Conservation (phyloP, 768 basidiomycete genomes). For the Xerocomus potaroensis region DNA sequence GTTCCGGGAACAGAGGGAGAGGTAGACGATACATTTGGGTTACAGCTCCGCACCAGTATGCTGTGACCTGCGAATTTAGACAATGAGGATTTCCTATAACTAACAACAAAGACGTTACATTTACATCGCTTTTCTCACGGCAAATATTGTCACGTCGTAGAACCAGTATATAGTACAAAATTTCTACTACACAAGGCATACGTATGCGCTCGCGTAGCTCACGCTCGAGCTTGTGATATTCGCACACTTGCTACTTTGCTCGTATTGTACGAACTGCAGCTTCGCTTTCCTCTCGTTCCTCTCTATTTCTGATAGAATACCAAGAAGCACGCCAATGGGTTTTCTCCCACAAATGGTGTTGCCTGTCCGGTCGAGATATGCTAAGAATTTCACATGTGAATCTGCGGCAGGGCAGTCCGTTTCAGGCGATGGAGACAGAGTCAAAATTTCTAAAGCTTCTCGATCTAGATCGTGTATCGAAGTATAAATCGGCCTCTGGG, state of each 20-base stretch:
- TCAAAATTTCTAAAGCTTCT: slow-evolving; percentile 75
- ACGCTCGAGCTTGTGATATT: slow-evolving; percentile 81
- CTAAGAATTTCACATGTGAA: slow-evolving; percentile 59
- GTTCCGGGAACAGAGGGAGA: slow-evolving; percentile 63
- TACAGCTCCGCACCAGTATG: slow-evolving; percentile 34
- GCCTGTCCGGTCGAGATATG: slow-evolving; percentile 67
- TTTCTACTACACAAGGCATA: slow-evolving; percentile 46
- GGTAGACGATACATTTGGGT: slow-evolving; percentile 52
- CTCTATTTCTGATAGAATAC: slow-evolving; percentile 62
- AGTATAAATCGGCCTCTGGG: slow-evolving; percentile 64
- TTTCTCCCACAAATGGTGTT: slow-evolving; percentile 98
- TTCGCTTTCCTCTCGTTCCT: slow-evolving; percentile 31
- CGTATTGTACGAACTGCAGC: slow-evolving; percentile 86
- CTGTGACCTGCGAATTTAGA: slow-evolving; percentile 10
- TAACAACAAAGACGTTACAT: too few relatives aligned
- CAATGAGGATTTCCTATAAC: too few relatives aligned
- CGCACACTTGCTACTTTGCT: slow-evolving; percentile 80
- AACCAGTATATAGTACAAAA: too few relatives aligned
- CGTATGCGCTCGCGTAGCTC: slow-evolving; percentile 91
- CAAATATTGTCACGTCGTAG: background rate
- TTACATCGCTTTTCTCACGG: background rate
- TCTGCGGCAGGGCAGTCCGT: slow-evolving; percentile 37
- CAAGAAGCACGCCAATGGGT: slow-evolving; percentile 89
- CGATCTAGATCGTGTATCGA: slow-evolving; percentile 85
- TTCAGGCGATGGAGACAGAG: slow-evolving; percentile 48